Percentiles rank a stretch among this genome's conserved stretches.
These are phyloP conservation scores for Citrus trifoliata DNA, from an alignment of 345 rosid genomes.

Conservation along the genomic window DNA sequence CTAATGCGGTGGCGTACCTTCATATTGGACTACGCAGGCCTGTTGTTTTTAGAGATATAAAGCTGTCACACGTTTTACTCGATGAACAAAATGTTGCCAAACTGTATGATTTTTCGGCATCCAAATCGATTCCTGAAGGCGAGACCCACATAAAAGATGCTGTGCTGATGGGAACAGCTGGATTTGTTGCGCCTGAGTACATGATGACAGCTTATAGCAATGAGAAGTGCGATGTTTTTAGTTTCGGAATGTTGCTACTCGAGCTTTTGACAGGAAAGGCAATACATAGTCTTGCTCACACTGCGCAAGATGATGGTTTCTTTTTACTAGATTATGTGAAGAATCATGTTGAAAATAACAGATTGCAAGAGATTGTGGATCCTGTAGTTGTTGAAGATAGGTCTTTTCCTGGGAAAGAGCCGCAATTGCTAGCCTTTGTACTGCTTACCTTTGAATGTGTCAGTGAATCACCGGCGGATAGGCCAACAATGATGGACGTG, in stretches of 20 bases:
- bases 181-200: constrained; percentile 8
- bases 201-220: not conserved
- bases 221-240: constrained; percentile 28
- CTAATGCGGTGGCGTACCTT: constrained; percentile 15
- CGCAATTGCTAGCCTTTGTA: not conserved
- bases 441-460: not conserved
- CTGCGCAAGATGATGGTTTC: not conserved
- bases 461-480: not conserved
- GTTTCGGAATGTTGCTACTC: constrained; percentile 13
- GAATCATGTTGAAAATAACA: not conserved
- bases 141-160: not conserved
- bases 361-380: not conserved
- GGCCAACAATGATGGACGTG: not conserved
- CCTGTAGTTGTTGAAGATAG: not conserved
- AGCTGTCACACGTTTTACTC: constrained; percentile 1
- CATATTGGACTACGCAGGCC: constrained; percentile 20
- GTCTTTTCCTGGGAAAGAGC: not conserved
- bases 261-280: constrained; percentile 13
- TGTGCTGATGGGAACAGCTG: not conserved
- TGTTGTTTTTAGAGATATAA: constrained; percentile 19
- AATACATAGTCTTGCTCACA: no score
- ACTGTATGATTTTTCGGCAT: constrained; percentile 10
- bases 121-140: constrained; percentile 24
- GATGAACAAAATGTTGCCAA: constrained; percentile 13
- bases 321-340: not conserved